phyloP scores from a whole-genome alignment of 2,329 filamentous ascomycete species.

The Pseudopyrenochaeta lycopersici region DNA sequence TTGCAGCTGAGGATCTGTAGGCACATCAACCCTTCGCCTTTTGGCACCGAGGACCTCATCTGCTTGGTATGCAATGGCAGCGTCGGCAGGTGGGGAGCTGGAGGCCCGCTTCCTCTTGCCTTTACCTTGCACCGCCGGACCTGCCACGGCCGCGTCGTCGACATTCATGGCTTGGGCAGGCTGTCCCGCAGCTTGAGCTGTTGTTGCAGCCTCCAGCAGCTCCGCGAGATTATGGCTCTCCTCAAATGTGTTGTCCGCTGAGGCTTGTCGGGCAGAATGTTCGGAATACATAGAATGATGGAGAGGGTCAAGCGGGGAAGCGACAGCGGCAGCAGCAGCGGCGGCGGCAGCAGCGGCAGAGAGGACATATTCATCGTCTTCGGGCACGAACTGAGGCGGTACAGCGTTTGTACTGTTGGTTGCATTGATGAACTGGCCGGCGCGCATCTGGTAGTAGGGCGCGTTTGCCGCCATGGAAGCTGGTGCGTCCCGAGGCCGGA shows the following conservation, averaged over 20 bases:
- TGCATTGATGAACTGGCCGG: conserved; percentile 34
- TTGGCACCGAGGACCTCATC: conserved; percentile 21
- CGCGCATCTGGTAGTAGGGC: conserved; percentile 46
- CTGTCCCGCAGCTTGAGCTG: conserved; percentile 31
- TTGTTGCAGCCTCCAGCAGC: conserved; percentile 48
- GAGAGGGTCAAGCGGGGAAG: conserved; percentile 21
- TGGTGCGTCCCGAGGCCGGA: conserved; percentile 20
- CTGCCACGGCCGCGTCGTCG: conserved; percentile 1
- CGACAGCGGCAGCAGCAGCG: conserved; percentile 14
- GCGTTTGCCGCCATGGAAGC: conserved; percentile 46
- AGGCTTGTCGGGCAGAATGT: conserved; percentile 17
- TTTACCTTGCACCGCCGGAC: conserved; percentile 12
- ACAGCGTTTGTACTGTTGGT: conserved; percentile 34
- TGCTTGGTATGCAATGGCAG: conserved; percentile 2
- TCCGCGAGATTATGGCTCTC: conserved; percentile 46
- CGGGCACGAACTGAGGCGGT: conserved; percentile 20
- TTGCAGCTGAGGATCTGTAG: conserved; percentile 24
- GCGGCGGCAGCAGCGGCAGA: conserved; percentile 16
- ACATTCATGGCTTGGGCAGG: conserved; percentile 24
- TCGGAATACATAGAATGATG: conserved; percentile 25
- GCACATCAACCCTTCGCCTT: conserved; percentile 27
- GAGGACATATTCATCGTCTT: conserved; percentile 33
- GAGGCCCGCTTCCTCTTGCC: conserved; percentile 40
- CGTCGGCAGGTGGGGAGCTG: conserved; percentile 15
- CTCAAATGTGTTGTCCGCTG: conserved; percentile 29